phyloP scores from a whole-genome alignment of 2,329 filamentous ascomycete species.

The Neocucurbitaria cava region DNA sequence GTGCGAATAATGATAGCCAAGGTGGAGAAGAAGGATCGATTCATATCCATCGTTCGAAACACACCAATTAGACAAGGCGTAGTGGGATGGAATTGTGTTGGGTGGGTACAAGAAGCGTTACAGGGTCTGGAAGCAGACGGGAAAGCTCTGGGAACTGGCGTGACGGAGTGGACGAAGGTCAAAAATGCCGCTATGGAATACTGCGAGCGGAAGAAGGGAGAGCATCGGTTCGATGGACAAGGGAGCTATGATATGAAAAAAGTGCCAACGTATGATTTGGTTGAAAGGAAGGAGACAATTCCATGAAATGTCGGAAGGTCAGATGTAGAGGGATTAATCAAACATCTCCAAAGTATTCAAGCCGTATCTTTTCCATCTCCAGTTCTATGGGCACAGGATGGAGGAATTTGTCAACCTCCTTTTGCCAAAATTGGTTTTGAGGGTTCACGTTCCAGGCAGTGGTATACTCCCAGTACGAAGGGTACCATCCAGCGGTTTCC shows the following conservation, averaged over 20 bases:
- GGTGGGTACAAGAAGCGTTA: constrained; percentile 54
- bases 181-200: constrained; percentile 50
- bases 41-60: constrained; percentile 34
- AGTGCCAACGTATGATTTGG: constrained; percentile 48
- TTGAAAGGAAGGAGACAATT: constrained; percentile 11
- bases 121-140: constrained; percentile 32
- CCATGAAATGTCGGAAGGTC: too few relatives aligned
- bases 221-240: constrained; percentile 52
- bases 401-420: constrained; percentile 18
- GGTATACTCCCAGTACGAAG: constrained; percentile 57
- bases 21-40: neutral
- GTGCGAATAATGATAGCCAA: neutral
- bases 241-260: constrained; percentile 38
- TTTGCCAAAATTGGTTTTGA: constrained; percentile 40
- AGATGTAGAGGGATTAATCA: neutral
- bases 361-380: constrained; percentile 51
- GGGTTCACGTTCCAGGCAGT: constrained; percentile 32
- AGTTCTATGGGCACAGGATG: constrained; percentile 44
- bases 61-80: constrained; percentile 26
- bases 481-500: constrained; percentile 58
- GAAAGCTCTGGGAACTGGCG: constrained; percentile 42
- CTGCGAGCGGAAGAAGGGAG: constrained; percentile 47
- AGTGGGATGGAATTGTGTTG: constrained; percentile 56
- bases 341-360: constrained; percentile 30
- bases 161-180: constrained; percentile 45